Evolutionary conservation across 345 rosid genomes (phyloP).

Genomic region (Garcia nutans): DNA sequence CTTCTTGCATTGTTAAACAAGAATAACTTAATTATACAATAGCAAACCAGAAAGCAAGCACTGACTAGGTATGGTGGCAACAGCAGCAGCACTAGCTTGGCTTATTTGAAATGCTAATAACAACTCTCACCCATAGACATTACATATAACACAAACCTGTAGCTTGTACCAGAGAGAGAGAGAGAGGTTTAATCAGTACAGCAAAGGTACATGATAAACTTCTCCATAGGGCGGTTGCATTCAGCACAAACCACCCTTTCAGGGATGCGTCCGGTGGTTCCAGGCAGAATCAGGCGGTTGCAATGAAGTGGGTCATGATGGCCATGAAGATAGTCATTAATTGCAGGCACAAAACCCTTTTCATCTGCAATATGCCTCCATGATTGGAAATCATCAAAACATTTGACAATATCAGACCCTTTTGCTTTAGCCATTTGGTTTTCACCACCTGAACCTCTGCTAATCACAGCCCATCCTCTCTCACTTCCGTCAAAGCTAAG

Average conservation of each 20-base stretch:
- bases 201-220: slow-evolving; percentile 60
- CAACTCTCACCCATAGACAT: background rate
- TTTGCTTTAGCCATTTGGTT: slow-evolving; percentile 40
- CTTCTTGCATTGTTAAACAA: no score
- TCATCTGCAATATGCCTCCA: slow-evolving; percentile 23
- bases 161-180: no score
- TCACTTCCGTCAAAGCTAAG: slow-evolving; percentile 62
- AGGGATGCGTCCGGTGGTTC: slow-evolving; percentile 38
- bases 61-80: no score
- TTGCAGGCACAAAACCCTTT: slow-evolving; percentile 44
- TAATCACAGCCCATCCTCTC: slow-evolving; percentile 57
- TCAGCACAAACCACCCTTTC: slow-evolving; percentile 58
- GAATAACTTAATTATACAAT: no score
- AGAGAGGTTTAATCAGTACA: slow-evolving; percentile 41
- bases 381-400: slow-evolving; percentile 18
- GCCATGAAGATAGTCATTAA: slow-evolving; percentile 30
- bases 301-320: slow-evolving; percentile 48
- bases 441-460: slow-evolving; percentile 28
- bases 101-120: background rate
- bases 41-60: no score
- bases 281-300: slow-evolving; percentile 51
- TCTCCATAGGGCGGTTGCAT: slow-evolving; percentile 55
- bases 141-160: no score
- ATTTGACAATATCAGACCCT: slow-evolving; percentile 23
- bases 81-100: no score